Base-by-base conservation (phyloP, 2,329 filamentous ascomycete genomes). In the Pseudogymnoascus sp. region DNA sequence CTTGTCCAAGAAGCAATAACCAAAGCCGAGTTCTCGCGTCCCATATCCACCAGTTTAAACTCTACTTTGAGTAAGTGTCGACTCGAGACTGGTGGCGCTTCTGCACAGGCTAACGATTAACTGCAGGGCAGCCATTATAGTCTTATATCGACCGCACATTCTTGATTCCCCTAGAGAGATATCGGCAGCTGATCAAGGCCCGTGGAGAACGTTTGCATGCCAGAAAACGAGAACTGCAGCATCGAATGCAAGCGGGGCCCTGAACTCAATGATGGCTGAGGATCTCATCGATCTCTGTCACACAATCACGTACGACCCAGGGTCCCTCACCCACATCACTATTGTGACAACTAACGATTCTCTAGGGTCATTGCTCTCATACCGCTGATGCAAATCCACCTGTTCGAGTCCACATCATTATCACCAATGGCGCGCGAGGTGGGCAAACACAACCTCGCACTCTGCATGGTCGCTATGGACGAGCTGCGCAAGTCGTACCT, bases 361-460 rank as follows among this genome's bases (percentile, higher is more conserved):
- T 66, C 61, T 4, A 66, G 60, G 16, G 74, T 75, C 53, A 65
- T 64, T 12, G 50, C 64, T 28, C 10, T 74, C 14, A 69, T 74
- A 16, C 72, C 72, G 2, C 72, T 71, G 4, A 74, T 74, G 72
- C 72, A 74, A 53, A 69, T 66, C 10, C 71, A 74, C 60, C 67
- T 74, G 1, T 66, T 72, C 8, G 69, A 69, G 22, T 74, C 70
- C 66, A 70, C 69, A 60, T 68, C 66, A 3, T 61, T 63, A 14
- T 65, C 68, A 16, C 46, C 68, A 1, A 65, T 74, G 3, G 69
- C 70, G 3, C 68, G 66, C 3, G 69, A 69, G 6, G 66, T 74
- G 24, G 65, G 69, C 10, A 69, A 71, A 2, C 73, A 73, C 50
- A 74, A 74, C 50, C 67, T 73, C 8, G 67, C 70, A 46, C 65